These are phyloP conservation scores for Anastatica hierochuntica DNA, from an alignment of 345 rosid genomes.

Conservation along the genomic window DNA sequence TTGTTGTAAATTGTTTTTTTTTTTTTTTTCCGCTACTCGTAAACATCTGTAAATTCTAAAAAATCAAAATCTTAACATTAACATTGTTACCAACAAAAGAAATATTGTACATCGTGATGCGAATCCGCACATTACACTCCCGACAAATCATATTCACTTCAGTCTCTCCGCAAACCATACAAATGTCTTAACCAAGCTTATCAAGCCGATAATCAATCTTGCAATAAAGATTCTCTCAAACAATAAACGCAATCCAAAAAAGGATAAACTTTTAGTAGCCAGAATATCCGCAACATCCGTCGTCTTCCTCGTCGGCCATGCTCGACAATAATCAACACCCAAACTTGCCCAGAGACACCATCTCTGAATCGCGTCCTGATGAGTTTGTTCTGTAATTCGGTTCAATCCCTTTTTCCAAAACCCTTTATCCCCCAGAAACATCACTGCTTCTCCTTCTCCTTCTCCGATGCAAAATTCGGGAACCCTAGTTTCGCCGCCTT, in stretches of 20 bases:
- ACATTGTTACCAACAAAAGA: no score
- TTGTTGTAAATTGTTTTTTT: no score
- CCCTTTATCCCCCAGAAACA: not conserved
- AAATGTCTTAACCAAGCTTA: no score
- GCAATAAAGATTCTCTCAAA: slow-evolving; percentile 9
- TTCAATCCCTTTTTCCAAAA: slow-evolving; percentile 9
- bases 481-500: not conserved
- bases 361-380: slow-evolving; percentile 11
- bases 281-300: slow-evolving; percentile 13
- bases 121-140: no score
- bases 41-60: no score
- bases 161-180: no score
- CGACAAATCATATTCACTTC: no score
- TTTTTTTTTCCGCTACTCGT: no score
- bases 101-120: no score
- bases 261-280: not conserved
- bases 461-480: slow-evolving; percentile 4
- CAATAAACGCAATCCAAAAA: not conserved
- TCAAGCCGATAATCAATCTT: no score
- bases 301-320: slow-evolving; percentile 11
- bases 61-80: no score
- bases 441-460: slow-evolving; percentile 23
- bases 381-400: slow-evolving; percentile 35
- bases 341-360: slow-evolving; percentile 2
- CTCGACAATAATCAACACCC: no score